phyloP scores from a whole-genome alignment of 345 rosid species.

The Acer campestre region DNA sequence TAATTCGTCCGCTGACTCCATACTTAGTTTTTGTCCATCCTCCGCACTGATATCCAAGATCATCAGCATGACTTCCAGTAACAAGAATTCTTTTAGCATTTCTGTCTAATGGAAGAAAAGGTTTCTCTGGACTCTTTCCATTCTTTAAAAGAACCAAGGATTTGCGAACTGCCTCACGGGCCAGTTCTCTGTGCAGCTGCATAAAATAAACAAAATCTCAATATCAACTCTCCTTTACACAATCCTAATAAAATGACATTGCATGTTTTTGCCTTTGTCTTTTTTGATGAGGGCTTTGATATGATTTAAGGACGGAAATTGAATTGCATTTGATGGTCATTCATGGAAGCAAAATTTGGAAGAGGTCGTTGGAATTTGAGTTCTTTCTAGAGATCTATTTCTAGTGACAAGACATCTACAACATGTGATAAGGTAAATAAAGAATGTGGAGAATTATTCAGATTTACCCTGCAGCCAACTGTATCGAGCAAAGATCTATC shows the following conservation, averaged over 20 bases:
- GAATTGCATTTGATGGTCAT: background rate
- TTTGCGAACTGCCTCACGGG: constrained; percentile 85
- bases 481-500: constrained; percentile 63
- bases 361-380: background rate
- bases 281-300: background rate
- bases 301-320: too few species aligned
- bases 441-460: background rate
- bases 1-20: constrained; percentile 77
- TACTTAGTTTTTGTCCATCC: constrained; percentile 84
- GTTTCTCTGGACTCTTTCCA: constrained; percentile 54
- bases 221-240: background rate
- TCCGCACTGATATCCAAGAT: constrained; percentile 92
- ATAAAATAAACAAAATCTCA: constrained; percentile 9
- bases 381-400: background rate
- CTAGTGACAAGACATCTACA: background rate
- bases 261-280: background rate
- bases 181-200: constrained; percentile 76
- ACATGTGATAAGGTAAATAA: constrained; percentile 1
- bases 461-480: constrained; percentile 82
- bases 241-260: background rate
- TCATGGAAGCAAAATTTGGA: background rate
- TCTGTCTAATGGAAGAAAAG: constrained; percentile 71
- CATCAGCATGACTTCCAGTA: constrained; percentile 78
- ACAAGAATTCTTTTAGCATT: constrained; percentile 69
- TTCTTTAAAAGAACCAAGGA: constrained; percentile 86